Conservation (phyloP, 306 rosid genomes). For the Comarum palustre region DNA sequence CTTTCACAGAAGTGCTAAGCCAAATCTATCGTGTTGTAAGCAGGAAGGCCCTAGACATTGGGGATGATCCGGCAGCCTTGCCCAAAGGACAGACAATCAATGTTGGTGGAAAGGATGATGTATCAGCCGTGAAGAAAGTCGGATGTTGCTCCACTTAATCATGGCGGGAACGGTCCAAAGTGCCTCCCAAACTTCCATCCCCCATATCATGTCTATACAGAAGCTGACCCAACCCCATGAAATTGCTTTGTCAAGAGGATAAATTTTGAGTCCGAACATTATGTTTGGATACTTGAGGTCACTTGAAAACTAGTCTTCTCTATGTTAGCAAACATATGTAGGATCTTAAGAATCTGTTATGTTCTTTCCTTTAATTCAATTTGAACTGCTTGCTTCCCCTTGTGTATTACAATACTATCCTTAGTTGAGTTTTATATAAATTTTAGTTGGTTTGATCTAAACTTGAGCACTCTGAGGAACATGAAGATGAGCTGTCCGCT, state of each 20-base stretch:
- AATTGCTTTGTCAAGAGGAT: constrained; percentile 34
- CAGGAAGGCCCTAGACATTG: constrained; percentile 67
- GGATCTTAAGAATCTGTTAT: constrained; percentile 23
- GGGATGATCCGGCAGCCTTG: constrained; percentile 70
- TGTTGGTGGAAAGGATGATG: constrained; percentile 64
- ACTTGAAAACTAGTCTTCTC: constrained; percentile 24
- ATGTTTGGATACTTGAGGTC: constrained; percentile 24
- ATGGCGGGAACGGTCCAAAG: constrained; percentile 10
- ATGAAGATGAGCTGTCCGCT: background rate
- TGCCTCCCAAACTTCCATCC: constrained; percentile 16
- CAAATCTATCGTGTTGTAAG: constrained; percentile 61
- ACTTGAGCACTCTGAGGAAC: background rate
- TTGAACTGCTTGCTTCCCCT: constrained; percentile 16
- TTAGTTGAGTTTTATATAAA: constrained; percentile 9
- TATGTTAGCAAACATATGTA: constrained; percentile 25
- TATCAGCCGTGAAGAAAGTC: constrained; percentile 62
- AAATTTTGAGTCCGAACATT: constrained; percentile 21
- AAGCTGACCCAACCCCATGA: constrained; percentile 23
- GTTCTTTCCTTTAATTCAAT: constrained; percentile 21
- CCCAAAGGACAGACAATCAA: constrained; percentile 69
- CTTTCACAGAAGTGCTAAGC: constrained; percentile 66
- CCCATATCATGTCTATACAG: constrained; percentile 39
- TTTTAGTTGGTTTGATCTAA: constrained; percentile 7
- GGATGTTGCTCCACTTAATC: constrained; percentile 62
- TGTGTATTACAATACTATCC: constrained; percentile 18